phyloP scores from a whole-genome alignment of 257 asterid species.

The Cinchona pubescens region DNA sequence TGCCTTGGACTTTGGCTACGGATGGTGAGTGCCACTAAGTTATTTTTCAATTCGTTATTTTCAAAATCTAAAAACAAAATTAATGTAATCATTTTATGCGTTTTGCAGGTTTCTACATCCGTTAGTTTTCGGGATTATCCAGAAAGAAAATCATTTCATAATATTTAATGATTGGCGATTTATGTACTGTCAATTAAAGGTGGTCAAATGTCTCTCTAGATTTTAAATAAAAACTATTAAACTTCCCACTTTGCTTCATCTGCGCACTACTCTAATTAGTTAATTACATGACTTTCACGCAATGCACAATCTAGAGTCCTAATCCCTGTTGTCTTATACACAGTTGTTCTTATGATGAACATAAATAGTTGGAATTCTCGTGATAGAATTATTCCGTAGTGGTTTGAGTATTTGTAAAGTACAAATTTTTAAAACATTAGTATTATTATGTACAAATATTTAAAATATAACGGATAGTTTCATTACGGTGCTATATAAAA shows the following conservation, averaged over 20 bases:
- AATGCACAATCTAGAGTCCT: constrained; percentile 9
- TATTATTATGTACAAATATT: no score
- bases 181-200: neutral
- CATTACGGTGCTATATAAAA: no score
- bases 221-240: constrained; percentile 21
- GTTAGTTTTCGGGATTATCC: constrained; percentile 22
- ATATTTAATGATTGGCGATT: no score
- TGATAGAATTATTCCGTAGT: no score
- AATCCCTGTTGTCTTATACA: constrained; percentile 15
- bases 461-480: no score
- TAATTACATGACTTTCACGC: neutral
- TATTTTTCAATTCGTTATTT: neutral
- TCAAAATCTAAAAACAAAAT: no score
- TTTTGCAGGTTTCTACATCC: constrained; percentile 19
- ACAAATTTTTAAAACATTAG: no score
- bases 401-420: no score
- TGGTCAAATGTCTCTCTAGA: constrained; percentile 22
- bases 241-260: constrained; percentile 16
- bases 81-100: no score
- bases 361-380: no score
- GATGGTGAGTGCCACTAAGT: constrained; percentile 34
- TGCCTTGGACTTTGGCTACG: constrained; percentile 46
- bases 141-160: constrained; percentile 15
- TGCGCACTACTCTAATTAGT: neutral
- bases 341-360: no score